A percentile compares a stretch with the other conserved stretches of the same genome.
These are phyloP conservation scores for Trematosphaeria pertusa DNA, from an alignment of 2,329 filamentous ascomycete genomes.

Conservation along the genomic window DNA sequence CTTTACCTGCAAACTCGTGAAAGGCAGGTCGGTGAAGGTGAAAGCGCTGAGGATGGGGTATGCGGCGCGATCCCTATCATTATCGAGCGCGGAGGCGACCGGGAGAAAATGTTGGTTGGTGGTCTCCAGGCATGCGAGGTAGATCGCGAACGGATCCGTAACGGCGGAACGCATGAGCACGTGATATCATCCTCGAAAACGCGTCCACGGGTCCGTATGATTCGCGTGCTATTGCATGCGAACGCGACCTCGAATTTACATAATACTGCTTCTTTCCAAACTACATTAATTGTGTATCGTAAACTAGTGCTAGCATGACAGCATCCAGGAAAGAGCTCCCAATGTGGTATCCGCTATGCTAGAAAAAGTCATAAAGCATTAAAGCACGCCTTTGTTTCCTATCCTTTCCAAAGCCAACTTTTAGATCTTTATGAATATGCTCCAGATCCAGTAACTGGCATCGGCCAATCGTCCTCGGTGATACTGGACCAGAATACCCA, in stretches of 20 bases:
- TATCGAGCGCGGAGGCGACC: too few relatives aligned
- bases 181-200: too few relatives aligned
- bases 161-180: constrained; percentile 17
- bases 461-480: constrained; percentile 97
- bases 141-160: too few relatives aligned
- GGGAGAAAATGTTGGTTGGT: too few relatives aligned
- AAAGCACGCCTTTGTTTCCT: constrained; percentile 29
- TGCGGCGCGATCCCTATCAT: too few relatives aligned
- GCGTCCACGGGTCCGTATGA: too few relatives aligned
- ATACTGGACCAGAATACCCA: constrained; percentile 99
- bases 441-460: constrained; percentile 53
- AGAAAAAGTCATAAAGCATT: constrained; percentile 48
- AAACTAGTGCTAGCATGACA: constrained; percentile 34
- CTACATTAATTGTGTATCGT: constrained; percentile 46
- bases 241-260: neutral
- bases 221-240: constrained; percentile 1
- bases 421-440: constrained; percentile 44
- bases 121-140: too few relatives aligned
- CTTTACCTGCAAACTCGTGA: too few relatives aligned
- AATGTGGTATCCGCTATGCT: constrained; percentile 50
- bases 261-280: too few relatives aligned
- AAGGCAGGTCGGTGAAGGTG: too few relatives aligned
- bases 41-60: too few relatives aligned
- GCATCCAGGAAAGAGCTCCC: constrained; percentile 33
- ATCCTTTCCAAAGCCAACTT: constrained; percentile 16